phyloP scores from a whole-genome alignment of 306 rosid species.

The Senna siamea region DNA sequence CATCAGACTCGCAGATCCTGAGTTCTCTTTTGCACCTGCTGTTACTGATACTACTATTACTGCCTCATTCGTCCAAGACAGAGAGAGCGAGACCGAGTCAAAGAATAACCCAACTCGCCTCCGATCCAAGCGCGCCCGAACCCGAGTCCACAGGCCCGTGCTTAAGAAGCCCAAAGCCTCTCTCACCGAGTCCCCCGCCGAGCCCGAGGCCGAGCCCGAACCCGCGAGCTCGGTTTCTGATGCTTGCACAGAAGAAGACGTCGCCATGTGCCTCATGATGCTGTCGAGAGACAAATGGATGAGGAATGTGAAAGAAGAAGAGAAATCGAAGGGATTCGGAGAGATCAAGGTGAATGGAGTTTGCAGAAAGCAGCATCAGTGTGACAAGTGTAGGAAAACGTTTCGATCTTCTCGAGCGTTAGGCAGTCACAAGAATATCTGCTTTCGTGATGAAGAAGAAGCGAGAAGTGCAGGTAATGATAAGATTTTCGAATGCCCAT shows the following conservation, averaged over 20 bases:
- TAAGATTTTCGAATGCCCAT: constrained; percentile 85
- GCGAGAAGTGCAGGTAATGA: no score
- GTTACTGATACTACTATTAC: no score
- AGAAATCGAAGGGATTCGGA: constrained; percentile 21
- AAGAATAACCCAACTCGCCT: constrained; percentile 65
- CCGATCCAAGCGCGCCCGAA: constrained; percentile 68
- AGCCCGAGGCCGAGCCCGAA: constrained; percentile 47
- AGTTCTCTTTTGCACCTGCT: no score
- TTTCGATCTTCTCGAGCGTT: constrained; percentile 84
- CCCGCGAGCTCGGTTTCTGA: constrained; percentile 69
- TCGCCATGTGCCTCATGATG: constrained; percentile 88
- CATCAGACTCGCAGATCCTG: constrained; percentile 65
- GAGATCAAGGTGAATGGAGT: no score
- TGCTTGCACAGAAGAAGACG: constrained; percentile 74
- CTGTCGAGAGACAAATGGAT: constrained; percentile 78
- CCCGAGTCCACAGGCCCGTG: constrained; percentile 39
- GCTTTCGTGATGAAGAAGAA: constrained; percentile 41
- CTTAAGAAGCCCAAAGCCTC: no score
- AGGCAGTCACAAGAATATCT: constrained; percentile 60
- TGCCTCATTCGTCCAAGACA: constrained; percentile 65
- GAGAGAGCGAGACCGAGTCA: constrained; percentile 91
- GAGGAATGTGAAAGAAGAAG: constrained; percentile 27
- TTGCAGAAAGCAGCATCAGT: constrained; percentile 51
- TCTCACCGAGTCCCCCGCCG: constrained; percentile 72
- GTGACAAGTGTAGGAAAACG: constrained; percentile 56